A percentile compares a stretch with the other conserved stretches of the same genome.
Evolutionary conservation across 441 rosid genomes (phyloP).

Genomic region (Geranium incanum): DNA sequence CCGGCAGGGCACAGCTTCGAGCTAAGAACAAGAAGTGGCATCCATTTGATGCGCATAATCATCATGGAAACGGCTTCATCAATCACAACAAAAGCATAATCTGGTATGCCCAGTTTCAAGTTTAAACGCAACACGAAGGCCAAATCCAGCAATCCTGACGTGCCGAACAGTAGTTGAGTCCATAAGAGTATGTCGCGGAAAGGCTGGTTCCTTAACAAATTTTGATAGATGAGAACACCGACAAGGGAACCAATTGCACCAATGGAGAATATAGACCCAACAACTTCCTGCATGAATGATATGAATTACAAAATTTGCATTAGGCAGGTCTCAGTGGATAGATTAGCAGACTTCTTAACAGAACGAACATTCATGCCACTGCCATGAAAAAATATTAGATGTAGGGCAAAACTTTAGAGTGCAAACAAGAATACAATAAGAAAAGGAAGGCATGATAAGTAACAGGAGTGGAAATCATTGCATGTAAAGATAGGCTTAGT

Average conservation of each 20-base stretch:
- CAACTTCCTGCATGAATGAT: slow-evolving; percentile 54
- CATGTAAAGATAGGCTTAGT: background rate
- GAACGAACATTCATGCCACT: background rate
- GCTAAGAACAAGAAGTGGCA: slow-evolving; percentile 93
- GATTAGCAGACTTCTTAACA: background rate
- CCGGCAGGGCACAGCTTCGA: slow-evolving; percentile 92
- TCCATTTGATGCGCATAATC: slow-evolving; percentile 77
- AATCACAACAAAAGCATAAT: slow-evolving; percentile 62
- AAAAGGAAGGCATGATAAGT: background rate
- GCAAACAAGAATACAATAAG: too few species aligned
- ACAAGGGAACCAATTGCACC: slow-evolving; percentile 74
- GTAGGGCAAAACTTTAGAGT: background rate
- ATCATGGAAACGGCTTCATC: slow-evolving; percentile 63
- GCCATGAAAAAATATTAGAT: background rate
- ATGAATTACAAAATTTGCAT: slow-evolving; percentile 6
- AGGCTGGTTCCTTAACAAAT: slow-evolving; percentile 57
- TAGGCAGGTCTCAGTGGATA: background rate
- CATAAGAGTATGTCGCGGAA: slow-evolving; percentile 63
- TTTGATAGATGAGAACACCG: slow-evolving; percentile 71
- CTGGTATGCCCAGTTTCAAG: slow-evolving; percentile 64
- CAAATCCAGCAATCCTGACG: slow-evolving; percentile 88
- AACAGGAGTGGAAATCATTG: too few species aligned
- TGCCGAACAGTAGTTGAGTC: slow-evolving; percentile 72
- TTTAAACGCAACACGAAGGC: slow-evolving; percentile 72
- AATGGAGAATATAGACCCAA: slow-evolving; percentile 76